Percentiles rank a stretch among this genome's conserved stretches.
Evolutionary conservation across 1,139 yeast genomes (phyloP).

Genomic region (Ashbya aceris): DNA sequence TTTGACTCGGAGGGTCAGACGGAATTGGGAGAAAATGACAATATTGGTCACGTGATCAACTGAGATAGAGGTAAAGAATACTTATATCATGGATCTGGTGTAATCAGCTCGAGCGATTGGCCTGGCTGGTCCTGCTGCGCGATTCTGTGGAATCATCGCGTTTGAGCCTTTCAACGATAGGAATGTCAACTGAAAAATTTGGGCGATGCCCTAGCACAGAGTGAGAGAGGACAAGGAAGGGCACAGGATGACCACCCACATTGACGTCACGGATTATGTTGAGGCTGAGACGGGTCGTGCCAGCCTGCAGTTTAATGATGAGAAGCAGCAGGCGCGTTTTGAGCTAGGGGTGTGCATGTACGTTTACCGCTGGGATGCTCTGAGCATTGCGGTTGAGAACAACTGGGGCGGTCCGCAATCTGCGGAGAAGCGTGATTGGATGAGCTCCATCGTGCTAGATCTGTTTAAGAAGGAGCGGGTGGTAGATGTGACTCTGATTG

Average conservation of each 20-base stretch:
- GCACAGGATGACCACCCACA: constrained; percentile 12
- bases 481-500: constrained; percentile 72
- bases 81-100: too few relatives aligned
- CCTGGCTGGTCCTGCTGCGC: too few relatives aligned
- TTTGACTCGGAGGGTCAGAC: too few relatives aligned
- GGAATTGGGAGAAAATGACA: too few relatives aligned
- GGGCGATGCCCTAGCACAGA: not conserved
- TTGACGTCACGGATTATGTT: constrained; percentile 30
- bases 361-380: constrained; percentile 78
- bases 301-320: constrained; percentile 47
- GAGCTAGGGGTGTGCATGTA: constrained; percentile 94
- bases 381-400: constrained; percentile 87
- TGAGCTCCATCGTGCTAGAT: constrained; percentile 74
- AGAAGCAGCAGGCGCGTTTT: constrained; percentile 68
- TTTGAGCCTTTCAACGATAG: too few relatives aligned
- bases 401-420: constrained; percentile 95
- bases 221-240: not conserved
- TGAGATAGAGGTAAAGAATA: too few relatives aligned
- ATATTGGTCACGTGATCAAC: too few relatives aligned
- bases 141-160: too few relatives aligned
- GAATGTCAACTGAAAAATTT: not conserved
- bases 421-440: constrained; percentile 90
- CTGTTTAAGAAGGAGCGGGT: constrained; percentile 51
- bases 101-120: too few relatives aligned
- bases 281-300: constrained; percentile 32